Percentiles rank a stretch among this genome's conserved stretches.
Conservation (phyloP, 1,139 yeast species). For the Wickerhamomyces sp. region DNA sequence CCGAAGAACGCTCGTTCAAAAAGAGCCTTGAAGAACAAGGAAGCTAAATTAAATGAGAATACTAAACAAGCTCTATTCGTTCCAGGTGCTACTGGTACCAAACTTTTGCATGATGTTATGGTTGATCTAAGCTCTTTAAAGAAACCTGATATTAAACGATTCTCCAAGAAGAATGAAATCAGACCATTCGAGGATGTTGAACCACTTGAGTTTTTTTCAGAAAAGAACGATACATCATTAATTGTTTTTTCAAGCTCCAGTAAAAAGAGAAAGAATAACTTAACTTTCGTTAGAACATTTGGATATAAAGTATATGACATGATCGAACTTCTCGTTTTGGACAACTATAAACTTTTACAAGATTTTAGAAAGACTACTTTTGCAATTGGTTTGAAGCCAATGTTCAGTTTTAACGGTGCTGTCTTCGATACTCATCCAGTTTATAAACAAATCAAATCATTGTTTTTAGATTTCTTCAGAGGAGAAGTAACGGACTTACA, state of each 20-base stretch:
- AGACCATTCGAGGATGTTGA: slow-evolving; percentile 93
- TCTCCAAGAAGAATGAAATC: slow-evolving; percentile 81
- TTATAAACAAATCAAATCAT: slow-evolving; percentile 78
- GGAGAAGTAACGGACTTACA: slow-evolving; percentile 82
- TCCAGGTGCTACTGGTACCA: slow-evolving; percentile 82
- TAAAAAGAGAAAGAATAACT: slow-evolving; percentile 90
- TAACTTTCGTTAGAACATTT: slow-evolving; percentile 86
- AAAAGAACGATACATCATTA: slow-evolving; percentile 87
- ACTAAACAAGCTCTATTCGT: slow-evolving; percentile 86
- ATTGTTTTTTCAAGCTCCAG: slow-evolving; percentile 79
- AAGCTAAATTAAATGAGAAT: slow-evolving; percentile 86
- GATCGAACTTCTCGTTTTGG: slow-evolving; percentile 80
- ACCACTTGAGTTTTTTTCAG: slow-evolving; percentile 84
- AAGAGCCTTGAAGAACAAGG: slow-evolving; percentile 86
- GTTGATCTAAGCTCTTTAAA: slow-evolving; percentile 86
- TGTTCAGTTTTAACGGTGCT: slow-evolving; percentile 91
- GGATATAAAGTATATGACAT: slow-evolving; percentile 88
- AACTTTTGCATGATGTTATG: slow-evolving; percentile 82
- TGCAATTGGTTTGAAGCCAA: slow-evolving; percentile 87
- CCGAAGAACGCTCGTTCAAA: slow-evolving; percentile 97
- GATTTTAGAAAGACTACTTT: slow-evolving; percentile 83
- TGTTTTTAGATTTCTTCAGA: slow-evolving; percentile 86
- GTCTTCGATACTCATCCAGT: slow-evolving; percentile 88
- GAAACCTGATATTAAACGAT: slow-evolving; percentile 87
- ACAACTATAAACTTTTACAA: slow-evolving; percentile 62